Evolutionary conservation across 139 green algal genomes (phyloP), one percentile per base, ranked within the genome.

Genomic region (Diplosphaera chodatii): DNA sequence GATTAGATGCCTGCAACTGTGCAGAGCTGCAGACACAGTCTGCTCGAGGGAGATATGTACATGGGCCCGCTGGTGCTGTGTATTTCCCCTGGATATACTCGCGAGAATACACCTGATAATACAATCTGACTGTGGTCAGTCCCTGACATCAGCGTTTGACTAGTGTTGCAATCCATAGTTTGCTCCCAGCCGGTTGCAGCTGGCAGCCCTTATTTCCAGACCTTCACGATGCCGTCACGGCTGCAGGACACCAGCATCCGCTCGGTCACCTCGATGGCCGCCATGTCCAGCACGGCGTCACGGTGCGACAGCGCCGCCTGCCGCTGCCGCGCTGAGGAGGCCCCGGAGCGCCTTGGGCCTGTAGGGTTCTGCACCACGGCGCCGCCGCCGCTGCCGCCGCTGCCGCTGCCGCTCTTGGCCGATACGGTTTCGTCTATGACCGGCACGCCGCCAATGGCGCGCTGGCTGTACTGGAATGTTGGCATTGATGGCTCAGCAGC

Each of bases 201-300:
- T n/a, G n/a, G n/a, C n/a, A n/a, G n/a, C n/a, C 27, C 32, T 83
- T 65, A 94, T 62, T 87, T 90, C 91, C 91, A 97, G 1, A 86
- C 87, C 68, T 97, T 97, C 55, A 97, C 79, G 30, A 83, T 77
- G 4, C 91, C 91, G 56, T 97, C 91, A 8, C 83, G 70, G 64
- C 79, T 83, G 34, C 73, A 74, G 18, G 81, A 91, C 15, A 96
- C 73, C 76, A 97, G 83, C 72, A 96, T 59, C 41, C 82, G 79
- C 23, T 88, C 74, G 23, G 63, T n/a, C 1, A 71, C 71, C 29
- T 88, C 81, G 59, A 88, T 69, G 2, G 79, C 48, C 1, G 72
- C 56, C 72, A 94, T 71, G 64, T 80, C 74, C 8, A 73, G 80
- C 28, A 95, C 72, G 22, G 76, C 68, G 73, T 94, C 84, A 10